Evolutionary conservation across 306 rosid species (phyloP).

Genomic region (Vigna unguiculata): DNA sequence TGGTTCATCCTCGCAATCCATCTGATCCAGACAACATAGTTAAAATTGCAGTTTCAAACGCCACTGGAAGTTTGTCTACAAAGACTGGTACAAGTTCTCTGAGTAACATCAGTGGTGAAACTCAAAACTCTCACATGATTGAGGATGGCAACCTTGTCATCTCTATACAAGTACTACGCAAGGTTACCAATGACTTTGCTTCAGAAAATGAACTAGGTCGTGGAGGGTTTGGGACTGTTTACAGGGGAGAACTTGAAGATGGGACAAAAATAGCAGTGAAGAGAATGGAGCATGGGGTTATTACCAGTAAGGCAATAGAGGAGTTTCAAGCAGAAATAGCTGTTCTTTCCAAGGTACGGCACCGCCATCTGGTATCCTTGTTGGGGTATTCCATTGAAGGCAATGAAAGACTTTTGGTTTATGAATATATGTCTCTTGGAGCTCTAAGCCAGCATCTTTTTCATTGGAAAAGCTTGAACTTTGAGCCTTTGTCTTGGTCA

Average conservation of each 20-base stretch:
- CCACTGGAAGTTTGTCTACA: slow-evolving; percentile 58
- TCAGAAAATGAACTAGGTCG: slow-evolving; percentile 77
- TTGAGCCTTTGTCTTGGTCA: slow-evolving; percentile 78
- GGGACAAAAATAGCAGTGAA: slow-evolving; percentile 82
- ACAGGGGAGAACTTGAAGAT: slow-evolving; percentile 80
- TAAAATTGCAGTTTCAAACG: slow-evolving; percentile 65
- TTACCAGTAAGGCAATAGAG: slow-evolving; percentile 68
- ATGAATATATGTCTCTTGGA: slow-evolving; percentile 83
- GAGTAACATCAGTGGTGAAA: slow-evolving; percentile 60
- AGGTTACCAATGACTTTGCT: slow-evolving; percentile 67
- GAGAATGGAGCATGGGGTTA: slow-evolving; percentile 78
- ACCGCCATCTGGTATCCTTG: slow-evolving; percentile 78
- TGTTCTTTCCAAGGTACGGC: slow-evolving; percentile 85
- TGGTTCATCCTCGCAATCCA: slow-evolving; percentile 72
- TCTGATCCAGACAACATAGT: slow-evolving; percentile 60
- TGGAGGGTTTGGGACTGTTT: slow-evolving; percentile 91
- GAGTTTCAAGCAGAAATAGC: slow-evolving; percentile 82
- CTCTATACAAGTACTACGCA: slow-evolving; percentile 73
- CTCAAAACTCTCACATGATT: slow-evolving; percentile 55
- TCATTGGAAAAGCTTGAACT: slow-evolving; percentile 70
- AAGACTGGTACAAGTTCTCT: slow-evolving; percentile 59
- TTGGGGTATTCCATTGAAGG: slow-evolving; percentile 77
- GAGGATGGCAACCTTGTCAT: slow-evolving; percentile 67
- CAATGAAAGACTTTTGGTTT: slow-evolving; percentile 76
- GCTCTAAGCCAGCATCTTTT: slow-evolving; percentile 90